Conservation (phyloP, 176 grass and related monocot genomes). For the Oryza nivara region DNA sequence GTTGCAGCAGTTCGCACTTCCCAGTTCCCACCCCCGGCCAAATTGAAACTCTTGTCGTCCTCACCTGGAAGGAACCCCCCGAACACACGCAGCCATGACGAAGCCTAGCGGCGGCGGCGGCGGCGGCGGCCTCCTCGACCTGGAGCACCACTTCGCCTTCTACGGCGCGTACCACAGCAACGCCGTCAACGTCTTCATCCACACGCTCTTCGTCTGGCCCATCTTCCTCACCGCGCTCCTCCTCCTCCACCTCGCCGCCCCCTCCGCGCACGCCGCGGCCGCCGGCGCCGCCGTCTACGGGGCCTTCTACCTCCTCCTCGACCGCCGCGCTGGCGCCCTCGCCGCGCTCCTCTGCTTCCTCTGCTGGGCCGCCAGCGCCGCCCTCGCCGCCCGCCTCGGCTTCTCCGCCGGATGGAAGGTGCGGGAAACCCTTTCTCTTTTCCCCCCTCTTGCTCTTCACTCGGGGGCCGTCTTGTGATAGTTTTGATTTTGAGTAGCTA, state of each 20-base stretch:
- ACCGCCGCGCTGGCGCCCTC: conserved; percentile 60
- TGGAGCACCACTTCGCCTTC: conserved; percentile 90
- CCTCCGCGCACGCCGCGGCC: conserved; percentile 35
- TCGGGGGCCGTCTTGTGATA: not conserved
- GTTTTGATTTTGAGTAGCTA: not conserved
- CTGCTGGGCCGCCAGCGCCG: conserved; percentile 65
- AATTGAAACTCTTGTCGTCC: too few relatives aligned
- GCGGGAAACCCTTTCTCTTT: not conserved
- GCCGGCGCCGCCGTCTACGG: conserved; percentile 54
- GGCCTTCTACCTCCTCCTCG: conserved; percentile 66
- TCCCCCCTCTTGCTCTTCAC: not conserved
- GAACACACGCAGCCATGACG: conserved; percentile 30
- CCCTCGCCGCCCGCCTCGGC: conserved; percentile 57
- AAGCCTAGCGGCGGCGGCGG: conserved; percentile 43
- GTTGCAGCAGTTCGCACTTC: too few relatives aligned
- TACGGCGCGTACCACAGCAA: conserved; percentile 97
- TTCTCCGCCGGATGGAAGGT: conserved; percentile 72
- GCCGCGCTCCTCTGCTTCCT: conserved; percentile 59
- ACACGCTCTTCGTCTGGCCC: conserved; percentile 92
- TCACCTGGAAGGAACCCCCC: too few relatives aligned
- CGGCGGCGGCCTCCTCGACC: conserved; percentile 55
- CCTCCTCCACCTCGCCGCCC: conserved; percentile 69
- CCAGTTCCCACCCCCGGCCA: too few relatives aligned
- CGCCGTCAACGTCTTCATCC: conserved; percentile 75
- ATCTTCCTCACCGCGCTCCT: conserved; percentile 72